A percentile compares a stretch with the other conserved stretches of the same genome.
These are phyloP conservation scores for Maudiozyma humilis DNA, from an alignment of 1,139 yeast species.

Conservation along the genomic window DNA sequence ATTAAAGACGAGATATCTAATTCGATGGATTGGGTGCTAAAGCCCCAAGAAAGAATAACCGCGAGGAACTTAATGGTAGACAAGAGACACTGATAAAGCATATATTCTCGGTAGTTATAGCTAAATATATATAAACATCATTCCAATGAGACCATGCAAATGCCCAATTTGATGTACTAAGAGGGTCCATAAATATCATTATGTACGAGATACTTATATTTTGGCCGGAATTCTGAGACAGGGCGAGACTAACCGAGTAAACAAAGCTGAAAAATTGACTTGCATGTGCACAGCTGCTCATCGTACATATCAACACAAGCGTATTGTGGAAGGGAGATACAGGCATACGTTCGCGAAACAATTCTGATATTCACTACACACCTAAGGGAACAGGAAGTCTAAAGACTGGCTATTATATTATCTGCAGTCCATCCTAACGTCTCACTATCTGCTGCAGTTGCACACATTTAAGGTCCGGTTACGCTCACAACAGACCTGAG, in stretches of 20 bases:
- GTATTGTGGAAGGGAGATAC: not conserved
- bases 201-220: not conserved
- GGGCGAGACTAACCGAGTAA: not conserved
- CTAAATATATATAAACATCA: not conserved
- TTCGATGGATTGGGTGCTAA: constrained; percentile 71
- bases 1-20: constrained; percentile 33
- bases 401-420: no score
- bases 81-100: constrained; percentile 17
- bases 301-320: not conserved
- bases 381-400: no score
- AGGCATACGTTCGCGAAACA: no score
- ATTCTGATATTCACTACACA: no score
- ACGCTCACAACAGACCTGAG: not conserved
- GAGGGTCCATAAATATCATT: not conserved
- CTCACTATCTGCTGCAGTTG: not conserved
- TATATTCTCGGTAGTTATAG: not conserved
- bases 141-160: not conserved
- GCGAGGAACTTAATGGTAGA: constrained; percentile 48
- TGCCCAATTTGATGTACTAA: no score
- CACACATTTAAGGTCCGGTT: not conserved
- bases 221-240: not conserved
- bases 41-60: constrained; percentile 62
- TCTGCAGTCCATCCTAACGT: not conserved
- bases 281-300: not conserved
- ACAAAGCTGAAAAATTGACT: constrained; percentile 3